Conservation (phyloP, 495 filamentous ascomycete genomes). For the Sordaria brevicollis region DNA sequence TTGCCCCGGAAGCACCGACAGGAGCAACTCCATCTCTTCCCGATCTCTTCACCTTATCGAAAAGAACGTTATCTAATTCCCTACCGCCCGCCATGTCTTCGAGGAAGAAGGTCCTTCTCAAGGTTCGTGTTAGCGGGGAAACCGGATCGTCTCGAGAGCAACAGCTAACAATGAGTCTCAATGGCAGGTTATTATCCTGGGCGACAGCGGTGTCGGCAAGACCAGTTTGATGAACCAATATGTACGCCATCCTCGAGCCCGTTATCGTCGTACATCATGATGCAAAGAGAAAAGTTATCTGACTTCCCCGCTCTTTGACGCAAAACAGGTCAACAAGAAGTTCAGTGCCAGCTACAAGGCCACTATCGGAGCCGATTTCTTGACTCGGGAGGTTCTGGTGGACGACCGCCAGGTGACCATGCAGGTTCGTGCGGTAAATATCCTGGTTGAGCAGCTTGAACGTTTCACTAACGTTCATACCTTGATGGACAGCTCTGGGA, state of each 20-base stretch:
- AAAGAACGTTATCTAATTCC: not conserved
- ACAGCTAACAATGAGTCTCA: not conserved
- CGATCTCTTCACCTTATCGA: constrained; percentile 3
- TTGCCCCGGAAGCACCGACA: not conserved
- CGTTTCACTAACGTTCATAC: constrained; percentile 2
- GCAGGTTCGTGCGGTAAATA: constrained; percentile 56
- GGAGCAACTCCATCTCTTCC: not conserved
- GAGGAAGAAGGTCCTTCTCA: constrained; percentile 93
- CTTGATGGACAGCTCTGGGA: constrained; percentile 70
- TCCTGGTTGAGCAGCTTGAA: not conserved
- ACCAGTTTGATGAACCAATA: constrained; percentile 99
- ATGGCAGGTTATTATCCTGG: constrained; percentile 87
- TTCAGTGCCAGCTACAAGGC: constrained; percentile 99
- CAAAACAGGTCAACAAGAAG: constrained; percentile 91
- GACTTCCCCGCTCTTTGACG: not conserved
- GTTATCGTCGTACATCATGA: not conserved
- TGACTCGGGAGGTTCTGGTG: constrained; percentile 95
- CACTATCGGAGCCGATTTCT: constrained; percentile 96
- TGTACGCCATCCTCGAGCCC: constrained; percentile 46
- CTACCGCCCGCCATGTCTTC: constrained; percentile 57
- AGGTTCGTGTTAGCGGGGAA: constrained; percentile 46
- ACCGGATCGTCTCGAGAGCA: not conserved
- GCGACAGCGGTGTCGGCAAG: constrained; percentile 97
- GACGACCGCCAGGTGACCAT: constrained; percentile 97
- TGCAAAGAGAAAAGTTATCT: not conserved